Conservation (phyloP, 108 stramenopile species). For the Nitzschia putrida region DNA sequence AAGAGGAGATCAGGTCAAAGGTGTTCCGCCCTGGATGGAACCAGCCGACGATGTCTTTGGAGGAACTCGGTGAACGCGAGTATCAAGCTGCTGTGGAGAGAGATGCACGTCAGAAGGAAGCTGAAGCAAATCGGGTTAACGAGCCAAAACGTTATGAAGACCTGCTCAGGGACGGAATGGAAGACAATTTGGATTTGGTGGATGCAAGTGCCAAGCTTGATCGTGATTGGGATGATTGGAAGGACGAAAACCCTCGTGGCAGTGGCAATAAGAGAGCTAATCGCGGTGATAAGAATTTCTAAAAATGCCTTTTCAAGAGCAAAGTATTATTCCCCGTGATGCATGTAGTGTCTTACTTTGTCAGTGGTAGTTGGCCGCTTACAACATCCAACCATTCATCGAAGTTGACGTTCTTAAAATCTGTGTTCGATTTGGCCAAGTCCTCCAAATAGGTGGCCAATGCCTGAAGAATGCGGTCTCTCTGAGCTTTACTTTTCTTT, state of each 20-base stretch:
- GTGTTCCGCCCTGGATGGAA: slow-evolving; percentile 95
- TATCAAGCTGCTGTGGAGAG: slow-evolving; percentile 76
- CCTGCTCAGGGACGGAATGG: slow-evolving; percentile 87
- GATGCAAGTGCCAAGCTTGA: slow-evolving; percentile 88
- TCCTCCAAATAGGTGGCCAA: slow-evolving; percentile 61
- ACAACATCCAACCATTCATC: slow-evolving; percentile 71
- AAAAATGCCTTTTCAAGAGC: neutral
- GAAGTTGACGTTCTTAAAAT: slow-evolving; percentile 71
- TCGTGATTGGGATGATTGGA: slow-evolving; percentile 95
- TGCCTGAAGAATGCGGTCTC: slow-evolving; percentile 58
- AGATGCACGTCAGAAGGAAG: slow-evolving; percentile 68
- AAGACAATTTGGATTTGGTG: slow-evolving; percentile 82
- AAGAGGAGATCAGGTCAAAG: slow-evolving; percentile 73
- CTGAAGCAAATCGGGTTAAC: slow-evolving; percentile 48
- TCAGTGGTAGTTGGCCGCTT: slow-evolving; percentile 30
- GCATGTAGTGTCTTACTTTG: neutral
- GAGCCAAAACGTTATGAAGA: slow-evolving; percentile 85
- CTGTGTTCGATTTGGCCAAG: slow-evolving; percentile 49
- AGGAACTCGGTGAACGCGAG: slow-evolving; percentile 91
- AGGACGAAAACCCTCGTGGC: slow-evolving; percentile 93
- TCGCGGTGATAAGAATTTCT: slow-evolving; percentile 91
- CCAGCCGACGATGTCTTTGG: slow-evolving; percentile 94
- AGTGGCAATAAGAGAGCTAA: slow-evolving; percentile 93
- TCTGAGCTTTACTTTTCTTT: slow-evolving; percentile 43
- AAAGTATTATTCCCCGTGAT: neutral